Percentiles rank a stretch among this genome's conserved stretches.
phyloP scores from a whole-genome alignment of 1,284 basidiomycete genomes.

The Sporisorium graminicola region DNA sequence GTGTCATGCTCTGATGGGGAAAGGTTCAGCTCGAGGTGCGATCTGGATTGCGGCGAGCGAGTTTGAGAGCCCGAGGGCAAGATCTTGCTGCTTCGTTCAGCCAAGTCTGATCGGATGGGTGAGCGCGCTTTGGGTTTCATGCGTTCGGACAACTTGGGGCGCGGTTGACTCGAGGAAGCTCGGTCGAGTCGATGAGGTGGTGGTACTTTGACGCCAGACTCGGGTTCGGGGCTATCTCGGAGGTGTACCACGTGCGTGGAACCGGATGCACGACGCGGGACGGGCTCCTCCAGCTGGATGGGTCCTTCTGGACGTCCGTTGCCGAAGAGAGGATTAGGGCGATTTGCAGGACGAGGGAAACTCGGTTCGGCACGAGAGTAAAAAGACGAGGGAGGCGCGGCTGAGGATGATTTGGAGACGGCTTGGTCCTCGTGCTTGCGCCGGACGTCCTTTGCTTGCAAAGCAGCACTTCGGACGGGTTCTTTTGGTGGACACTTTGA shows the following conservation, averaged over 20 bases:
- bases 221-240: neutral
- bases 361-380: neutral
- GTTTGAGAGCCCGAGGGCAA: neutral
- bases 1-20: neutral
- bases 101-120: neutral
- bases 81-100: neutral
- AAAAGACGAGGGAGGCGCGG: neutral
- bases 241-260: neutral
- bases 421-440: neutral
- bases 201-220: neutral
- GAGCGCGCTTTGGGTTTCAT: constrained; percentile 14
- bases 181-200: neutral
- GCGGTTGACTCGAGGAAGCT: neutral
- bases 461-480: constrained; percentile 2
- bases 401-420: too few species aligned
- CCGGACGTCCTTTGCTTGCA: constrained; percentile 20
- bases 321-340: neutral
- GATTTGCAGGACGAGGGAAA: neutral
- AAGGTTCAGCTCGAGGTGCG: neutral
- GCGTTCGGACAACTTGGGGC: constrained; percentile 11
- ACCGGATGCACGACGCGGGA: neutral
- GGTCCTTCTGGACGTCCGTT: constrained; percentile 14
- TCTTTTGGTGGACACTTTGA: neutral
- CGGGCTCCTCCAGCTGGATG: constrained; percentile 14
- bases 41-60: neutral